Base-by-base conservation (phyloP, 169 alveolate genomes). In the Cryptosporidium canis region DNA sequence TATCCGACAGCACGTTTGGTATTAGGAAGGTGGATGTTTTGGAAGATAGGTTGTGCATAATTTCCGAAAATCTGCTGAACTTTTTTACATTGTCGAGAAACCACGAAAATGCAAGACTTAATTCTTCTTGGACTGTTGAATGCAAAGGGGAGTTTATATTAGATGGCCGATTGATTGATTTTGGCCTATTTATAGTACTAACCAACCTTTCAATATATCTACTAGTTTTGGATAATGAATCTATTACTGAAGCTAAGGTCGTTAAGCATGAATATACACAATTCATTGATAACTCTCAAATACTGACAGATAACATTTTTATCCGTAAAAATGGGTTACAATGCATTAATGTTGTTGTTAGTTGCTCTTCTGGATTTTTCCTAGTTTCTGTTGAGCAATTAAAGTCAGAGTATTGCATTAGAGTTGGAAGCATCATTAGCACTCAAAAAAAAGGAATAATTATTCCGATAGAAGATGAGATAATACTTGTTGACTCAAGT, bases 301-400 rank as follows among this genome's bases (percentile, higher is more conserved):
- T 67, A 41, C 35, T 33, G 9, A 43, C 45, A 67, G 35, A 44
- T 44, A 53, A 7, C 14, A 4, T 41, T 18, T 43, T 44, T 6
- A 16, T 18, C 18, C 14, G 0, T 24, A 3, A 37, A 67, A 66
- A 27, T 35, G 43, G 41, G 4, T 0, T 6, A 1, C 51, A 8
- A 51, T 18, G 12, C 8, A 11, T 47, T 31, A 29, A 18, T 29
- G 29, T 44, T 70, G 67, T 35, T n/a, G 44, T 70, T 29, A 35
- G 27, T 21, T 70, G 27, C 53, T 29, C 37, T 35, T 70, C 39
- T 24, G 84, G 84, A n/a, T 70, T 70, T 29, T 70, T 47, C n/a
- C 31, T 53, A 11, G 51, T 70, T 51, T 70, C 68, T n/a, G 9
- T 70, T 9, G 31, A 29, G 2, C 8, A 37, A 11, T 11, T 29